phyloP scores from a whole-genome alignment of 2,329 filamentous ascomycete species.

The Fusarium foetens region DNA sequence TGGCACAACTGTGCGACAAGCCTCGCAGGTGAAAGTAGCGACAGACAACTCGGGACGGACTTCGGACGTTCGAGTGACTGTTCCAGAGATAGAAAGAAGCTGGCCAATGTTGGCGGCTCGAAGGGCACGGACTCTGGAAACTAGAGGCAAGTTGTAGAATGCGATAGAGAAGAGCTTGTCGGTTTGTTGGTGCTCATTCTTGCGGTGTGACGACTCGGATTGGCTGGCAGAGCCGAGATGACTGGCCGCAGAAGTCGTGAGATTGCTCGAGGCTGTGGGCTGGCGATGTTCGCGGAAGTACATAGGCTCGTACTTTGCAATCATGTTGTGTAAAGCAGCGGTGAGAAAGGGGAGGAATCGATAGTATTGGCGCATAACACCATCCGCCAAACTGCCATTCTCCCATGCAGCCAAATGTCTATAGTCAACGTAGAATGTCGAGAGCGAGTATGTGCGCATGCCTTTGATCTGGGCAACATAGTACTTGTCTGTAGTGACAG shows the following conservation, averaged over 20 bases:
- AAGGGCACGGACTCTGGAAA: constrained; percentile 85
- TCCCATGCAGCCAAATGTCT: constrained; percentile 82
- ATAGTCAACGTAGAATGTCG: constrained; percentile 87
- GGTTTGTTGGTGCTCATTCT: constrained; percentile 92
- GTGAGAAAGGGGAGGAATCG: constrained; percentile 93
- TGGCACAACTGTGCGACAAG: constrained; percentile 83
- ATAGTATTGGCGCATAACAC: constrained; percentile 91
- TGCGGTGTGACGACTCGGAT: constrained; percentile 76
- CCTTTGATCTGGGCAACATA: constrained; percentile 86
- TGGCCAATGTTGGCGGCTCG: constrained; percentile 92
- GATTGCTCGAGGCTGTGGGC: constrained; percentile 77
- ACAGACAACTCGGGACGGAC: constrained; percentile 92
- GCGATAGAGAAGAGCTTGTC: constrained; percentile 95
- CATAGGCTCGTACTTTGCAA: constrained; percentile 91
- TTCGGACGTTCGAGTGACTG: constrained; percentile 95
- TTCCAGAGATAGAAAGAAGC: constrained; percentile 94
- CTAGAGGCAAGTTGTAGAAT: constrained; percentile 91
- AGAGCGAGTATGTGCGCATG: constrained; percentile 78
- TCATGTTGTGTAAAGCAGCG: constrained; percentile 88
- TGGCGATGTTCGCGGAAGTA: constrained; percentile 95
- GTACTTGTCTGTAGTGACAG: constrained; percentile 80
- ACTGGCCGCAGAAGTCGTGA: constrained; percentile 74
- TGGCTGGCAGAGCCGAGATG: constrained; percentile 70
- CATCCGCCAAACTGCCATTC: constrained; percentile 83
- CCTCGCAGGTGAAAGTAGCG: constrained; percentile 91